Base-by-base conservation (phyloP, 768 basidiomycete species). In the Boletus vermiculosoides region DNA sequence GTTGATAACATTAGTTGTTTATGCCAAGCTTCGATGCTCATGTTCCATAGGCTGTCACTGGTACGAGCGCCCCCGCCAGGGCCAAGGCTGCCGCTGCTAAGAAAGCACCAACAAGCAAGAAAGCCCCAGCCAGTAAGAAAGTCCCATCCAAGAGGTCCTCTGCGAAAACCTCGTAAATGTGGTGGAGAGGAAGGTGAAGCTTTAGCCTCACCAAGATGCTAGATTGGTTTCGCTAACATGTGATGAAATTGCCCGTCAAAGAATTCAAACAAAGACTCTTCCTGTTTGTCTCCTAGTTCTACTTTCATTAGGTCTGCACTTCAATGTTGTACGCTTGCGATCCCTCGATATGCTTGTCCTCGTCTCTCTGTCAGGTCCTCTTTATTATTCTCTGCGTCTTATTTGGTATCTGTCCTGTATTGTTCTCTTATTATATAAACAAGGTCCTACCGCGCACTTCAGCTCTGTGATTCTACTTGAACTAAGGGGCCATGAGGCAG, bases 41-140 rank as follows among this genome's bases (percentile, higher is more conserved):
- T 22, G 42, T 31, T 62, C 9, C 36, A 22, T 62, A 87, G 85
- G 75, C 77, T 60, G 74, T 79, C 25, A 85, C 81, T 39, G 83
- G 85, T 10, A 73, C 76, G 0, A 75, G 73, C 12, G 63, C 80
- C 25, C 65, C 79, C 36, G 57, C 77, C 42, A 77, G 47, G 55
- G 69, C 60, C 16, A 74, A 58, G 59, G 64, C 52, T 28, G 65
- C 71, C 3, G 65, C 75, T 10, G 54, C 65, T 1, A 77, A 72
- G 74, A 78, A 71, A 66, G 63, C 23, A 55, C 69, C 42, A 37
- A 58, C 70, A 25, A 60, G 57, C 45, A 75, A 58, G 66, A 70
- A 64, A 34, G 56, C 68, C 8, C 28, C 73, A n/a, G 23, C 51
- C 6, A 51, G 53, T 30, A 73, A 50, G 72, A 71, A 62, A 37